A percentile compares a stretch with the other conserved stretches of the same genome.
These are phyloP conservation scores for Xerocomellus dryophilus DNA, from an alignment of 768 basidiomycete genomes.

Conservation along the genomic window DNA sequence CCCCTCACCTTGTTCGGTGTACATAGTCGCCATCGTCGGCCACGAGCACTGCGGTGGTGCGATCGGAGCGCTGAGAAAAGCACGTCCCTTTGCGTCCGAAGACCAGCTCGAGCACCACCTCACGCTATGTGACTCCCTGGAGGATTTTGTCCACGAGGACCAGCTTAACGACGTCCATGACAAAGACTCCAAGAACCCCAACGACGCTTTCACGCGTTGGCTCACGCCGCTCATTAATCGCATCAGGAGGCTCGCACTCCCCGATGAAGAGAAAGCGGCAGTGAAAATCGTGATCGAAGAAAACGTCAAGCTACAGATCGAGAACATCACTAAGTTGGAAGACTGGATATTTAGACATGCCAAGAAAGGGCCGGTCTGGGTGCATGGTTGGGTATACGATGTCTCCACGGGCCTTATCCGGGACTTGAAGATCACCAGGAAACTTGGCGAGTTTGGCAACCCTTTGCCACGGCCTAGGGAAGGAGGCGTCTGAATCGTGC, in stretches of 20 bases:
- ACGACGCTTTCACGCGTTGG: constrained; percentile 64
- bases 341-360: neutral
- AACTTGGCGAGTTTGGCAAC: neutral
- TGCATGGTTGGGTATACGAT: constrained; percentile 76
- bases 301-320: constrained; percentile 52
- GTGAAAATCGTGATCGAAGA: constrained; percentile 41
- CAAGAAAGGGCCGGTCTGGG: constrained; percentile 43
- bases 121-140: constrained; percentile 15
- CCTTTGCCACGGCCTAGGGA: neutral
- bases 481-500: neutral
- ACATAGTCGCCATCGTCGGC: constrained; percentile 71
- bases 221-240: constrained; percentile 62
- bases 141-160: constrained; percentile 19
- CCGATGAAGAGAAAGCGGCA: constrained; percentile 32
- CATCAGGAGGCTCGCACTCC: constrained; percentile 39
- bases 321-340: neutral
- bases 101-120: constrained; percentile 2
- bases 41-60: constrained; percentile 83
- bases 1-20: neutral
- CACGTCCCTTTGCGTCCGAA: neutral
- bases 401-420: constrained; percentile 54
- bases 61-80: constrained; percentile 33
- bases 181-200: constrained; percentile 26
- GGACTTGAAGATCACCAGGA: constrained; percentile 51
- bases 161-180: constrained; percentile 22